phyloP scores from a whole-genome alignment of 202 grass and related monocot genomes.

The Schoenoplectus tabernaemontani region DNA sequence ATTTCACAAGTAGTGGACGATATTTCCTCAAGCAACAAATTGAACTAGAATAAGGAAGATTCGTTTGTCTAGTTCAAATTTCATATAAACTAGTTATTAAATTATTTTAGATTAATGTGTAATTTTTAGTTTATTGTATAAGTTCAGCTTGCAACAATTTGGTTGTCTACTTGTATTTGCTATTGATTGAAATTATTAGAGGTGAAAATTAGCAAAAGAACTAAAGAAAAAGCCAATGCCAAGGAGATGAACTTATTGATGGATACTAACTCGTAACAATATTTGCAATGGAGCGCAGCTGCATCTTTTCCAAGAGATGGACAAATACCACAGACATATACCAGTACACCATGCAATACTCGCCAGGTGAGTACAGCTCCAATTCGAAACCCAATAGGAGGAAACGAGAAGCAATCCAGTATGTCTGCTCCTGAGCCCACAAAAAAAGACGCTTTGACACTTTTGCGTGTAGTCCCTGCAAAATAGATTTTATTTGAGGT shows the following conservation, averaged over 20 bases:
- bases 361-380: constrained; percentile 67
- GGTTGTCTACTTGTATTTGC: background rate
- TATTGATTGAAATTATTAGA: background rate
- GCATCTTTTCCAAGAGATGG: constrained; percentile 76
- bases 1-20: background rate
- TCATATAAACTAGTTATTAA: background rate
- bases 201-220: background rate
- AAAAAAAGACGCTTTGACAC: constrained; percentile 85
- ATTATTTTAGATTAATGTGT: background rate
- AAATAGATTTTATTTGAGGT: background rate
- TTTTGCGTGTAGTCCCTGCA: constrained; percentile 78
- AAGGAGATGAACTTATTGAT: constrained; percentile 1
- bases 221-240: background rate
- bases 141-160: background rate
- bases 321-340: constrained; percentile 79
- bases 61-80: background rate
- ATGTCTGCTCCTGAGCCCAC: constrained; percentile 79
- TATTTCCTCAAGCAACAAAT: background rate
- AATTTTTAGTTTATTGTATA: background rate
- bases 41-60: background rate
- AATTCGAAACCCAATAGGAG: constrained; percentile 90
- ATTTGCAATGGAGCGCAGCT: constrained; percentile 55
- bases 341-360: constrained; percentile 99
- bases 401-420: constrained; percentile 92
- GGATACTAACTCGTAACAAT: constrained; percentile 56